phyloP scores from a whole-genome alignment of 129 eudicot species.

The Lonicera japonica region DNA sequence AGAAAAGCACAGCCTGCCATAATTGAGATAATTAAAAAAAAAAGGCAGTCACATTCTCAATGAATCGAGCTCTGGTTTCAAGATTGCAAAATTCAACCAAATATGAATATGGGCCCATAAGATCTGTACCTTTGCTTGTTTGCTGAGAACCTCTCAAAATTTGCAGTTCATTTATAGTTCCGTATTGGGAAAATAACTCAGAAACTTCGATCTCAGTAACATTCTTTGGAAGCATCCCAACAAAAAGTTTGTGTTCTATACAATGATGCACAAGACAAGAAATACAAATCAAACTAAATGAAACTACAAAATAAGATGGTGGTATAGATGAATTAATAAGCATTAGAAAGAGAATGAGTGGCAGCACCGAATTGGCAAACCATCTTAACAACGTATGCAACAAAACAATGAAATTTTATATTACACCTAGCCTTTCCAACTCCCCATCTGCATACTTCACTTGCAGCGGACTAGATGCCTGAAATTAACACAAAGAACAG shows the following conservation, averaged over 20 bases:
- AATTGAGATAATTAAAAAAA: neutral
- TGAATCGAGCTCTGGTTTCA: neutral
- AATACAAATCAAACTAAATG: constrained; percentile 8
- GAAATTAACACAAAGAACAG: constrained; percentile 33
- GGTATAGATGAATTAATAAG: constrained; percentile 1
- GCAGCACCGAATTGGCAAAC: neutral
- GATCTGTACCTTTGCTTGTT: constrained; percentile 80
- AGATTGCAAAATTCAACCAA: neutral
- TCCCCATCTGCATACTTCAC: constrained; percentile 99
- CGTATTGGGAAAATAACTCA: constrained; percentile 71
- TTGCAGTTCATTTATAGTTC: constrained; percentile 81
- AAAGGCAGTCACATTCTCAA: too few relatives aligned
- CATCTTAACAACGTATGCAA: constrained; percentile 1
- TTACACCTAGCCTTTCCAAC: constrained; percentile 88
- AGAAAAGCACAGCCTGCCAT: constrained; percentile 92
- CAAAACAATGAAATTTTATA: constrained; percentile 12
- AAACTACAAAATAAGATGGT: neutral
- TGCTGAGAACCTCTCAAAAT: constrained; percentile 94
- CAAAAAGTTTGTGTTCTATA: constrained; percentile 88
- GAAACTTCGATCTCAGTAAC: constrained; percentile 88
- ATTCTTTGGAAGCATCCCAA: constrained; percentile 98
- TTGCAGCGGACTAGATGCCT: constrained; percentile 99
- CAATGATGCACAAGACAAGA: constrained; percentile 3
- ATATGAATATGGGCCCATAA: constrained; percentile 7
- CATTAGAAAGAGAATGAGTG: constrained; percentile 4